A percentile compares a stretch with the other conserved stretches of the same genome.
Evolutionary conservation across 2,329 filamentous ascomycete species (phyloP).

Genomic region (Clarireedia homoeocarpa): DNA sequence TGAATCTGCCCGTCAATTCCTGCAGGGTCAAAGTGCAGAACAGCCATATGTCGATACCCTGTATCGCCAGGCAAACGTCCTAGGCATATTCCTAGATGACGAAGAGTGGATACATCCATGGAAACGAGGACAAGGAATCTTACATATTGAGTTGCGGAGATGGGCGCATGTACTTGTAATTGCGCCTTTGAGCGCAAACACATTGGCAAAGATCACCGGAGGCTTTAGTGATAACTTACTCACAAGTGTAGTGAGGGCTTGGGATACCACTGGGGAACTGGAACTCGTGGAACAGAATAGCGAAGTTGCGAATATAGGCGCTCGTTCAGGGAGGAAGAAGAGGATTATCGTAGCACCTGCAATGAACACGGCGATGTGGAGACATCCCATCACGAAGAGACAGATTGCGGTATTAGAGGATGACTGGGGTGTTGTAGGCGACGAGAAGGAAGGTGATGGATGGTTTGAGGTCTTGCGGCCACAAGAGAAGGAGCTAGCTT

Average conservation of each 20-base stretch:
- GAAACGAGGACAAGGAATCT: slow-evolving; percentile 68
- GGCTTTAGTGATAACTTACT: slow-evolving; percentile 75
- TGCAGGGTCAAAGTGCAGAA: slow-evolving; percentile 66
- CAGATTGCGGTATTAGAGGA: slow-evolving; percentile 63
- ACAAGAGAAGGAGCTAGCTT: slow-evolving; percentile 70
- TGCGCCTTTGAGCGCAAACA: slow-evolving; percentile 76
- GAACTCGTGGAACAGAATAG: slow-evolving; percentile 5
- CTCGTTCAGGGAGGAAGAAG: slow-evolving; percentile 39
- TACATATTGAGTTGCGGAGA: slow-evolving; percentile 82
- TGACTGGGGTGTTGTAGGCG: slow-evolving; percentile 57
- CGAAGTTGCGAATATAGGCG: slow-evolving; percentile 8
- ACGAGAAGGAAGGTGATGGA: slow-evolving; percentile 56
- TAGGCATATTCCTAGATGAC: slow-evolving; percentile 73
- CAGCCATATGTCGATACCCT: slow-evolving; percentile 63
- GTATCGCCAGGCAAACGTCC: slow-evolving; percentile 58
- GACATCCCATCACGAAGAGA: slow-evolving; percentile 68
- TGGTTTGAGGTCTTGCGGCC: slow-evolving; percentile 70
- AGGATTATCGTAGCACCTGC: slow-evolving; percentile 69
- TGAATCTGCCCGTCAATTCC: slow-evolving; percentile 63
- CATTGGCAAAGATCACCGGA: slow-evolving; percentile 71
- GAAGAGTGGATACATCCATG: slow-evolving; percentile 79
- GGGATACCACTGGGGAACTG: slow-evolving; percentile 54
- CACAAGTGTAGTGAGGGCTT: slow-evolving; percentile 69
- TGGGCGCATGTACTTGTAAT: slow-evolving; percentile 78
- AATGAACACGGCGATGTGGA: slow-evolving; percentile 92